phyloP scores from a whole-genome alignment of 2,329 filamentous ascomycete genomes.

The Aureobasidium sp. region DNA sequence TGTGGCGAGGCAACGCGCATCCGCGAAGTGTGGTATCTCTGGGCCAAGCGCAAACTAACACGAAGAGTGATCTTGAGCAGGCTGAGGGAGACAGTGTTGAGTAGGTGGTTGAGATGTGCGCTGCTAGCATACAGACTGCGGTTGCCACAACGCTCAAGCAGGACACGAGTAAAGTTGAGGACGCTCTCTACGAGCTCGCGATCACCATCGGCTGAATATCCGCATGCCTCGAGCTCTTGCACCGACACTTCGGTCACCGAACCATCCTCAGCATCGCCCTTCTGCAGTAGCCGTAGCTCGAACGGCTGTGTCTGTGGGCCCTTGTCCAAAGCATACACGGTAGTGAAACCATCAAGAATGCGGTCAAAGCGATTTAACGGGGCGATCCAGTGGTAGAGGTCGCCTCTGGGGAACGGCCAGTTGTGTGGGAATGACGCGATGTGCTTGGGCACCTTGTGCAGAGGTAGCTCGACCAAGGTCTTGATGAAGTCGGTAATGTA shows the following conservation, averaged over 20 bases:
- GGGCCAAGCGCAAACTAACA: slow-evolving; percentile 76
- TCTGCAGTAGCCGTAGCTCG: slow-evolving; percentile 54
- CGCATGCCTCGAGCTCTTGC: slow-evolving; percentile 36
- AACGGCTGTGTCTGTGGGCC: slow-evolving; percentile 78
- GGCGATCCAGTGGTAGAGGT: slow-evolving; percentile 97
- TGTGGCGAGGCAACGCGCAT: slow-evolving; percentile 54
- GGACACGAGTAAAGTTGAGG: slow-evolving; percentile 74
- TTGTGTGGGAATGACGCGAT: slow-evolving; percentile 73
- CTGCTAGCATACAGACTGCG: slow-evolving; percentile 94
- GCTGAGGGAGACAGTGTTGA: slow-evolving; percentile 76
- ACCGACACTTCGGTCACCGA: neutral
- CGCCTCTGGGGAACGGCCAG: slow-evolving; percentile 94
- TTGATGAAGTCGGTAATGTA: slow-evolving; percentile 77
- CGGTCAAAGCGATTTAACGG: slow-evolving; percentile 88
- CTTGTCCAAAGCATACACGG: slow-evolving; percentile 68
- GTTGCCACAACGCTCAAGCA: slow-evolving; percentile 93
- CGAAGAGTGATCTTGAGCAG: slow-evolving; percentile 72
- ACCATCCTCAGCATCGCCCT: slow-evolving; percentile 43
- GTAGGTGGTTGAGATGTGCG: slow-evolving; percentile 74
- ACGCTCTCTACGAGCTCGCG: slow-evolving; percentile 69
- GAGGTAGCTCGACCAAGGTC: slow-evolving; percentile 56
- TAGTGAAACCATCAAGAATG: slow-evolving; percentile 73
- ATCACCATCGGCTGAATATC: slow-evolving; percentile 69
- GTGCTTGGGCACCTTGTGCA: slow-evolving; percentile 68
- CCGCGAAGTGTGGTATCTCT: slow-evolving; percentile 84